phyloP scores from a whole-genome alignment of 352 stramenopile species.

The Phytopythium litorale region DNA sequence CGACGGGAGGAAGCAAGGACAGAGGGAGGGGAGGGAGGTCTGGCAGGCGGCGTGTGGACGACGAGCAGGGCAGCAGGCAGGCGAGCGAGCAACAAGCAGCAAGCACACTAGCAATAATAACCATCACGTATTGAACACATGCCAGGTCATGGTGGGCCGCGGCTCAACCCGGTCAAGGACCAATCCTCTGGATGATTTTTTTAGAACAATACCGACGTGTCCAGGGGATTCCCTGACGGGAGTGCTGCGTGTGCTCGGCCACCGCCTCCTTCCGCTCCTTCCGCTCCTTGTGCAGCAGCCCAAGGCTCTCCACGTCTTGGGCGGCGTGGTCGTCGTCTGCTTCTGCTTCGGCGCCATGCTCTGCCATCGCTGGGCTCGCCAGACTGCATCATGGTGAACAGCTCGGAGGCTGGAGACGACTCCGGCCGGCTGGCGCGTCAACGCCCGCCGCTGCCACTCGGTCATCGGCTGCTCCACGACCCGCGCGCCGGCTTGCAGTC shows the following conservation, averaged over 20 bases:
- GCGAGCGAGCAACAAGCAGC: neutral
- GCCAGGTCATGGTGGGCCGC: no score
- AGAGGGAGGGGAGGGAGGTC: no score
- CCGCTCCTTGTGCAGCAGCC: conserved; percentile 83
- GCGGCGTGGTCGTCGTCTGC: conserved; percentile 75
- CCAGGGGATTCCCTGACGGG: conserved; percentile 73
- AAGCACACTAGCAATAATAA: conserved; percentile 1
- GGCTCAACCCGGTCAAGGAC: no score
- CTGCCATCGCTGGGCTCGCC: no score
- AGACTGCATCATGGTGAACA: neutral
- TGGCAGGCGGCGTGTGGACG: neutral
- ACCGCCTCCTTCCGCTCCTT: conserved; percentile 65
- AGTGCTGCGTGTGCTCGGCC: conserved; percentile 86
- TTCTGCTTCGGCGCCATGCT: conserved; percentile 16
- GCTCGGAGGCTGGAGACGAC: no score
- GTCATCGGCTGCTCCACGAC: conserved; percentile 59
- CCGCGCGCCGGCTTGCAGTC: conserved; percentile 54
- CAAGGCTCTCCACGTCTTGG: conserved; percentile 82
- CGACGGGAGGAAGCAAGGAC: neutral
- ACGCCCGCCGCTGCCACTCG: conserved; percentile 69
- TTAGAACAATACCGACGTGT: conserved; percentile 31
- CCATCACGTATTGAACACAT: neutral
- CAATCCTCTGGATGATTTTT: no score
- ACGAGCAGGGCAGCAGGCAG: neutral
- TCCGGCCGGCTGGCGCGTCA: conserved; percentile 15